Conservation (phyloP, 768 basidiomycete genomes). For the Russula ochroleuca region DNA sequence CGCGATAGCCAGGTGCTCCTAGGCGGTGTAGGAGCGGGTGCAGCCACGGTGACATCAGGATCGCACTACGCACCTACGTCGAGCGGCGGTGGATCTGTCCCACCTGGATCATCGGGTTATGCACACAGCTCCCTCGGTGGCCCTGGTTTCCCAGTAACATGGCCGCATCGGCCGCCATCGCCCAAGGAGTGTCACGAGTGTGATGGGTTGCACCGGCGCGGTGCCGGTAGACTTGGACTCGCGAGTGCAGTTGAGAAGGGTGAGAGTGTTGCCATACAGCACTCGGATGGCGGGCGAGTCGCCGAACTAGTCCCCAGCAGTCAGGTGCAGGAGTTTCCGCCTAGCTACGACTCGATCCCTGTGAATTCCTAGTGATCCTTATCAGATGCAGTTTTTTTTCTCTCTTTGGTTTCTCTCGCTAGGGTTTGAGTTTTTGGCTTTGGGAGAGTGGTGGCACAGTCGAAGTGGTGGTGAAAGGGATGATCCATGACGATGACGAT, state of each 20-base stretch:
- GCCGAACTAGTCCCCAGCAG: conserved; percentile 6
- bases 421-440: not conserved
- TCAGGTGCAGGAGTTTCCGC: conserved; percentile 29
- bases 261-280: conserved; percentile 30
- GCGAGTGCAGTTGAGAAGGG: conserved; percentile 27
- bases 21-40: conserved; percentile 26
- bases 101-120: not conserved
- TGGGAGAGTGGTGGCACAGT: no score
- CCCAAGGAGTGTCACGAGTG: conserved; percentile 34
- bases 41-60: conserved; percentile 26
- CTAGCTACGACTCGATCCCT: conserved; percentile 14
- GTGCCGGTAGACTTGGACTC: conserved; percentile 27
- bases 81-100: conserved; percentile 3
- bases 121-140: not conserved
- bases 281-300: conserved; percentile 32
- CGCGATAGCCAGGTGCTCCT: conserved; percentile 28
- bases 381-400: not conserved
- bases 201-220: conserved; percentile 30
- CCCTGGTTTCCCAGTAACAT: conserved; percentile 5
- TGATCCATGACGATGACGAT: not conserved
- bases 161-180: conserved; percentile 21
- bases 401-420: not conserved
- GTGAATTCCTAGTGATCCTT: not conserved
- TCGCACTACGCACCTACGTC: conserved; percentile 25
- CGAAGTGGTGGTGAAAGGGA: no score